These are phyloP conservation scores for Hysterangium stoloniferum DNA, from an alignment of 768 basidiomycete genomes.

Conservation along the genomic window DNA sequence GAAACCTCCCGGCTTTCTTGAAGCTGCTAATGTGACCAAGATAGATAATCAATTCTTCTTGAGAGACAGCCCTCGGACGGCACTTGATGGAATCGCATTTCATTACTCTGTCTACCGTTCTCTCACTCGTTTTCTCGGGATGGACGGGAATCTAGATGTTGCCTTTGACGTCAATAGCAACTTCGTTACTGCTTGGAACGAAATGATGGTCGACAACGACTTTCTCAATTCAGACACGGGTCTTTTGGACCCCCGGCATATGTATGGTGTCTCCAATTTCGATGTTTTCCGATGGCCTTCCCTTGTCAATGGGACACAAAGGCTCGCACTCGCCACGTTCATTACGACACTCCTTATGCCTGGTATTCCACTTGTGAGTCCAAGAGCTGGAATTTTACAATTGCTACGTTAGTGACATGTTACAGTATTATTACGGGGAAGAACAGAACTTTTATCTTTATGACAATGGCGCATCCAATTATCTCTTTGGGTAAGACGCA, in stretches of 20 bases:
- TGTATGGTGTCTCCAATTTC: constrained; percentile 92
- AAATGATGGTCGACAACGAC: constrained; percentile 86
- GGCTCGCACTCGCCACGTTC: constrained; percentile 70
- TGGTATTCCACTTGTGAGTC: constrained; percentile 67
- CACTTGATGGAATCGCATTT: constrained; percentile 77
- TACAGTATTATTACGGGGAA: constrained; percentile 78
- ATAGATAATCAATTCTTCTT: constrained; percentile 69
- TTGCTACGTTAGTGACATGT: constrained; percentile 6
- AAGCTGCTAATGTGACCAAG: constrained; percentile 60
- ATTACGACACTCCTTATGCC: constrained; percentile 78
- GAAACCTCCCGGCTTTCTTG: constrained; percentile 54
- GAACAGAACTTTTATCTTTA: constrained; percentile 86
- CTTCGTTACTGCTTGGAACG: constrained; percentile 86
- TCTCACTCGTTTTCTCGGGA: constrained; percentile 80
- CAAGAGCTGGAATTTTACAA: neutral
- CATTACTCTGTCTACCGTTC: constrained; percentile 92
- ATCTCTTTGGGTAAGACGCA: constrained; percentile 69
- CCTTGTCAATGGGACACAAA: constrained; percentile 75
- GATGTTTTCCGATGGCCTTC: constrained; percentile 94
- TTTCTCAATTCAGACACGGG: constrained; percentile 67
- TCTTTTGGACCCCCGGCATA: constrained; percentile 71
- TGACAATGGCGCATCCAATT: constrained; percentile 86
- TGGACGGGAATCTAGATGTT: constrained; percentile 92
- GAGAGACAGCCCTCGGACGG: constrained; percentile 51
- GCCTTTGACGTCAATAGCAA: constrained; percentile 80